Evolutionary conservation across 2,329 filamentous ascomycete species (phyloP).

Genomic region (Coccinonectria pachysandricola): DNA sequence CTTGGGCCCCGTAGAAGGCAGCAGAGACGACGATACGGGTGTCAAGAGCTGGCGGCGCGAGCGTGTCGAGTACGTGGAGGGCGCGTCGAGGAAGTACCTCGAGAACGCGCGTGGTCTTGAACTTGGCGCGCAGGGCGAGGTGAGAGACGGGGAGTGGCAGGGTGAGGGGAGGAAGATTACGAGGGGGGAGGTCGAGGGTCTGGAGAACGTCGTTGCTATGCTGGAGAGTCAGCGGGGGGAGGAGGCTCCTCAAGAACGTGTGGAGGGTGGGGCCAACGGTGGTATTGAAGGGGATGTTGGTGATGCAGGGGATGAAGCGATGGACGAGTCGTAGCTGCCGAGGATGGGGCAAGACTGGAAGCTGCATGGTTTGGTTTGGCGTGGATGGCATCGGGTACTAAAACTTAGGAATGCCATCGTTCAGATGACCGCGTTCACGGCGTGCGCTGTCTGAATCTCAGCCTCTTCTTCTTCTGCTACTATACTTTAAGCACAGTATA

Average conservation of each 20-base stretch:
- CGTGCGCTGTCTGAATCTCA: no score
- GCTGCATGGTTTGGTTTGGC: constrained; percentile 2
- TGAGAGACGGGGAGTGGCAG: constrained; percentile 56
- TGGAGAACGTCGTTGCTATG: constrained; percentile 41
- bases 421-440: no score
- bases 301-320: constrained; percentile 10
- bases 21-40: constrained; percentile 22
- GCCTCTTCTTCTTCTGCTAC: no score
- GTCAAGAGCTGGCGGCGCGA: constrained; percentile 55
- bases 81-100: constrained; percentile 64
- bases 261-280: no score
- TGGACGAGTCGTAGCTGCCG: constrained; percentile 24
- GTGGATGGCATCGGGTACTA: no score
- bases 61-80: constrained; percentile 73
- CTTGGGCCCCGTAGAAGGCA: constrained; percentile 29
- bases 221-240: constrained; percentile 22
- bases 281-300: no score
- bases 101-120: constrained; percentile 61
- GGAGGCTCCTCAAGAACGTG: no score
- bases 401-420: no score
- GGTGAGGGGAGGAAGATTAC: constrained; percentile 39
- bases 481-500: no score
- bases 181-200: constrained; percentile 44
- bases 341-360: no score
- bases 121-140: constrained; percentile 48